Evolutionary conservation across 2,329 filamentous ascomycete species (phyloP).

Genomic region (Colletotrichum sp.): DNA sequence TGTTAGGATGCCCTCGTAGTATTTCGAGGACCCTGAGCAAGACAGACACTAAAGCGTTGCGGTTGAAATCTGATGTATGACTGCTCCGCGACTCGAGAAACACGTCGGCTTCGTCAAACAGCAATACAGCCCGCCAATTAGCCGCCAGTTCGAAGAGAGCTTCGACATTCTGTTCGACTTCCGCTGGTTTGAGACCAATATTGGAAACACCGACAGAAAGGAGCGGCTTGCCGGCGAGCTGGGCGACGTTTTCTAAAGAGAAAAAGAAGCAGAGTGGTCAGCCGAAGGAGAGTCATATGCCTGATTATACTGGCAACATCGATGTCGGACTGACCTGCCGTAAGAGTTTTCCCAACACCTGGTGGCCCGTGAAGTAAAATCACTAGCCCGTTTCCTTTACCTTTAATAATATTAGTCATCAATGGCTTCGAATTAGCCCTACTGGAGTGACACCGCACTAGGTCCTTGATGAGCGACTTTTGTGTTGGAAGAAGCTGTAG

Average conservation of each 20-base stretch:
- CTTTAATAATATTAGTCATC: not conserved
- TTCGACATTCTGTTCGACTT: conserved; percentile 66
- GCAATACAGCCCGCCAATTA: conserved; percentile 80
- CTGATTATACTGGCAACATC: too few relatives aligned
- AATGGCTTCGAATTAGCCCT: not conserved
- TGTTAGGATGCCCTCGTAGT: conserved; percentile 40
- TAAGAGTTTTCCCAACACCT: conserved; percentile 56
- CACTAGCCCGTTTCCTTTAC: conserved; percentile 43
- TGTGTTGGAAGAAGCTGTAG: not conserved
- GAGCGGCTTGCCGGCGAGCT: conserved; percentile 53
- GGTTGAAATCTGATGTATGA: conserved; percentile 81
- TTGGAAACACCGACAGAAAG: conserved; percentile 67
- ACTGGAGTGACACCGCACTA: not conserved
- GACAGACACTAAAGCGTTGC: conserved; percentile 68
- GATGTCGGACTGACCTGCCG: conserved; percentile 46
- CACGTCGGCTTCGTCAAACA: conserved; percentile 76
- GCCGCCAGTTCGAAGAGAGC: conserved; percentile 62
- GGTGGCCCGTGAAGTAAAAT: conserved; percentile 52
- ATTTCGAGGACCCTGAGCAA: conserved; percentile 40
- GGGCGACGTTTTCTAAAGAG: conserved; percentile 53
- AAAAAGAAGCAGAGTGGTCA: conserved; percentile 46
- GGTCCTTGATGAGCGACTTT: not conserved
- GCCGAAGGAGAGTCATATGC: conserved; percentile 53
- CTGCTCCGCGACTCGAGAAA: conserved; percentile 84
- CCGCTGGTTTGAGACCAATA: conserved; percentile 68